Percentiles rank a stretch among this genome's conserved stretches.
Evolutionary conservation across 805 yeast species (phyloP).

Genomic region (Tetrapisispora nanseiensis): DNA sequence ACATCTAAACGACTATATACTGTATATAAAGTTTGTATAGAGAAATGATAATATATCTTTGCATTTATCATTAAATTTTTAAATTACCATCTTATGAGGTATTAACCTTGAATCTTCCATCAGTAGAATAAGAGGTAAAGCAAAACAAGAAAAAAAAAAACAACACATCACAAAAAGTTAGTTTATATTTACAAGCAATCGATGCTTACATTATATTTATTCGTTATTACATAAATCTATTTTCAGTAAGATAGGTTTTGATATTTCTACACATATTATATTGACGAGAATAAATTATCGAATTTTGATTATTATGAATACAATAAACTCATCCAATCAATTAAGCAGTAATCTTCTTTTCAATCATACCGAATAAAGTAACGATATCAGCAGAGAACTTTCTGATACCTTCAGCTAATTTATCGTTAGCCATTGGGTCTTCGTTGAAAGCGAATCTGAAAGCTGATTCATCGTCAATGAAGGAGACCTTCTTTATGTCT

Average conservation of each 20-base stretch:
- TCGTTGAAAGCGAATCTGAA: constrained; percentile 90
- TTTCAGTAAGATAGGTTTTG: no score
- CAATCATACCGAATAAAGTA: constrained; percentile 61
- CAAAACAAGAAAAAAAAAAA: neutral
- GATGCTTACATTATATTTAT: constrained; percentile 1
- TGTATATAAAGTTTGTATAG: no score
- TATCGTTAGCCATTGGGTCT: constrained; percentile 98
- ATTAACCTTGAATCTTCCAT: no score
- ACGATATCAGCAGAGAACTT: constrained; percentile 88
- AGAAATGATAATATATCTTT: no score
- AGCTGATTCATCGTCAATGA: constrained; percentile 71
- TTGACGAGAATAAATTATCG: no score
- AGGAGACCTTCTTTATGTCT: constrained; percentile 60
- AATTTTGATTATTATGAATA: no score
- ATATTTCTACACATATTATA: no score
- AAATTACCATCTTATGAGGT: no score
- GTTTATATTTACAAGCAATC: constrained; percentile 1
- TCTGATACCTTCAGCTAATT: constrained; percentile 96
- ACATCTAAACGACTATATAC: no score
- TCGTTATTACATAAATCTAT: constrained; percentile 1
- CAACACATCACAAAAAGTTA: no score
- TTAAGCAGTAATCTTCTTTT: constrained; percentile 42
- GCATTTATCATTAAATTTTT: no score
- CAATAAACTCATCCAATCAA: neutral
- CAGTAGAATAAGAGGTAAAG: no score